Conservation (phyloP, 768 basidiomycete species). For the Leccinum subgranulosum region DNA sequence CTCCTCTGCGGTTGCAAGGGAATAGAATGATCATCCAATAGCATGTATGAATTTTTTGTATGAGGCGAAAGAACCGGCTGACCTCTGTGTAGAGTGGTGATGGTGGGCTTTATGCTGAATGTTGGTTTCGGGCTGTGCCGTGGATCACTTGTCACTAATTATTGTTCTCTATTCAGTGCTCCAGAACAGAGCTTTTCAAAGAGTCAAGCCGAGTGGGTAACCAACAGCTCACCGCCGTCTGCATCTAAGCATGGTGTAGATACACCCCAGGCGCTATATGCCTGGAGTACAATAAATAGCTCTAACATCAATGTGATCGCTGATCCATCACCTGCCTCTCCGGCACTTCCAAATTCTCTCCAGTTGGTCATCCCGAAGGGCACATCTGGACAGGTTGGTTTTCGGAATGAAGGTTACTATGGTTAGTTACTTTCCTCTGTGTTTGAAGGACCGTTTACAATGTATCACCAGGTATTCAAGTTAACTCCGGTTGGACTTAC, state of each 20-base stretch:
- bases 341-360: conserved; percentile 61
- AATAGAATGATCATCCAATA: conserved; percentile 11
- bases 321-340: conserved; percentile 50
- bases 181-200: conserved; percentile 68
- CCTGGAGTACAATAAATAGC: conserved; percentile 51
- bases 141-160: background rate
- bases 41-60: conserved; percentile 31
- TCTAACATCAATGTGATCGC: conserved; percentile 47
- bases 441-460: background rate
- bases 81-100: conserved; percentile 55
- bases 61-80: conserved; percentile 9
- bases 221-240: background rate
- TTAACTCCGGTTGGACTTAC: conserved; percentile 51
- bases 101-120: conserved; percentile 62
- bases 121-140: conserved; percentile 29
- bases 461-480: conserved; percentile 46
- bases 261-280: conserved; percentile 44
- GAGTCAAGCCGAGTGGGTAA: conserved; percentile 49
- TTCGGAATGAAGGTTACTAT: conserved; percentile 57
- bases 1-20: background rate
- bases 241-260: conserved; percentile 28
- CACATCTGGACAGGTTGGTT: conserved; percentile 41
- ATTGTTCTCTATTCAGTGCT: conserved; percentile 39
- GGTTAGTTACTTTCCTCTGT: conserved; percentile 34
- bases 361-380: conserved; percentile 45